These are phyloP conservation scores for Suhomyces sp. DNA, from an alignment of 805 yeast genomes.

Conservation along the genomic window DNA sequence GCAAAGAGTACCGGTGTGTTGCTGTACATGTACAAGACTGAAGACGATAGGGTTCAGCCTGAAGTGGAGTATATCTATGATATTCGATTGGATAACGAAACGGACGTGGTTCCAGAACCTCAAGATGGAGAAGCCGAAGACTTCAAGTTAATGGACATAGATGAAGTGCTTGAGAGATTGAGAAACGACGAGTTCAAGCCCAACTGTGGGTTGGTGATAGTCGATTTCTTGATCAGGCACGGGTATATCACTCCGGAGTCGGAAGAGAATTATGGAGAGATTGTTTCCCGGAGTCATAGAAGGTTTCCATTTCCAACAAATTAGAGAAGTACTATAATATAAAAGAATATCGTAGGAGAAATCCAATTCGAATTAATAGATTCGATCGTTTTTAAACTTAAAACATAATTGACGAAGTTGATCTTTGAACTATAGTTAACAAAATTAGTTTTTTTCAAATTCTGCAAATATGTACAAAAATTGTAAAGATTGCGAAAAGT, in stretches of 20 bases:
- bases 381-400: too few relatives aligned
- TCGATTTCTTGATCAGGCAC: slow-evolving; percentile 87
- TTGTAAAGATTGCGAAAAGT: too few relatives aligned
- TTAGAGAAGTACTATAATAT: not conserved
- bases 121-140: slow-evolving; percentile 65
- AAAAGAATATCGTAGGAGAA: too few relatives aligned
- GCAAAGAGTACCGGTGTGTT: slow-evolving; percentile 60
- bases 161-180: slow-evolving; percentile 54
- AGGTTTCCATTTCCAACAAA: slow-evolving; percentile 61
- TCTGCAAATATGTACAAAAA: too few relatives aligned
- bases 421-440: too few relatives aligned
- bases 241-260: slow-evolving; percentile 65
- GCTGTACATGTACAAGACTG: slow-evolving; percentile 58
- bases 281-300: slow-evolving; percentile 64
- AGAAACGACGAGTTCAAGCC: slow-evolving; percentile 74
- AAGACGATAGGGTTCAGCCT: slow-evolving; percentile 72
- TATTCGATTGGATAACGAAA: slow-evolving; percentile 49
- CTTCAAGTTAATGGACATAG: slow-evolving; percentile 62
- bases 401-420: too few relatives aligned
- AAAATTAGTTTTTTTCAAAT: too few relatives aligned
- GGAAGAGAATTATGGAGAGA: slow-evolving; percentile 66
- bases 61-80: slow-evolving; percentile 86
- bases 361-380: too few relatives aligned
- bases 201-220: slow-evolving; percentile 74
- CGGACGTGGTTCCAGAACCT: slow-evolving; percentile 43